phyloP scores from a whole-genome alignment of 805 yeast genomes.

The Hagleromyces aurorensis region DNA sequence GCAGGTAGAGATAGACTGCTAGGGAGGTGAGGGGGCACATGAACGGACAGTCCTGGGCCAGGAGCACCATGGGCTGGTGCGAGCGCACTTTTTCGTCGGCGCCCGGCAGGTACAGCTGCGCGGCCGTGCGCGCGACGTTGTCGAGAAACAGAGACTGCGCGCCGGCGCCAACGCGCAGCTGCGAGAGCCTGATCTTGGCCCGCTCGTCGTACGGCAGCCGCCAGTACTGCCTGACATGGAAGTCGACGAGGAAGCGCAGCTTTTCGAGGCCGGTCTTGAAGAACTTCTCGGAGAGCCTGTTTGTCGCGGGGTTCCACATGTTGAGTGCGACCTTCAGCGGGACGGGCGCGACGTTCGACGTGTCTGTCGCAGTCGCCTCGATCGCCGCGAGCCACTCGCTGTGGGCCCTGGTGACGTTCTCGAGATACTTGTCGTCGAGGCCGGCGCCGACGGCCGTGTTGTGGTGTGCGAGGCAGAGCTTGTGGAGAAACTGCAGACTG shows the following conservation, averaged over 20 bases:
- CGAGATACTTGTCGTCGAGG: conserved; percentile 20
- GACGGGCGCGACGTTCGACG: conserved; percentile 1
- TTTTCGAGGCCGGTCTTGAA: conserved; percentile 26
- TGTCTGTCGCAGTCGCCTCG: background rate
- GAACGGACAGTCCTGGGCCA: conserved; percentile 22
- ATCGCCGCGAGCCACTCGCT: conserved; percentile 4
- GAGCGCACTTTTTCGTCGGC: conserved; percentile 6
- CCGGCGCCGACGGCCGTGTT: conserved; percentile 7
- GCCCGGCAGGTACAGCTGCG: conserved; percentile 7
- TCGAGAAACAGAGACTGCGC: conserved; percentile 6
- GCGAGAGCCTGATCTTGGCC: conserved; percentile 17
- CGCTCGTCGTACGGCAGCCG: conserved; percentile 21
- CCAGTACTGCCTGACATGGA: conserved; percentile 22
- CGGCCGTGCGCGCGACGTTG: conserved; percentile 5
- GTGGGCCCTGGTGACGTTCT: conserved; percentile 16
- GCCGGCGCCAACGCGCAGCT: conserved; percentile 7
- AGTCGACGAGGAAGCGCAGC: conserved; percentile 25
- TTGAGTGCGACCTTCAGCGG: conserved; percentile 22
- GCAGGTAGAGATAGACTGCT: conserved; percentile 24
- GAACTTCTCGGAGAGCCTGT: conserved; percentile 17
- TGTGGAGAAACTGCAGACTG: conserved; percentile 19
- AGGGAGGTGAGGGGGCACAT: conserved; percentile 25
- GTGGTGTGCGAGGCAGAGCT: conserved; percentile 17
- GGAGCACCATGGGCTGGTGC: conserved; percentile 13
- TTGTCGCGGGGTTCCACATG: conserved; percentile 26